Conservation (phyloP, 768 basidiomycete genomes). For the Erythrobasidium yunnanense region DNA sequence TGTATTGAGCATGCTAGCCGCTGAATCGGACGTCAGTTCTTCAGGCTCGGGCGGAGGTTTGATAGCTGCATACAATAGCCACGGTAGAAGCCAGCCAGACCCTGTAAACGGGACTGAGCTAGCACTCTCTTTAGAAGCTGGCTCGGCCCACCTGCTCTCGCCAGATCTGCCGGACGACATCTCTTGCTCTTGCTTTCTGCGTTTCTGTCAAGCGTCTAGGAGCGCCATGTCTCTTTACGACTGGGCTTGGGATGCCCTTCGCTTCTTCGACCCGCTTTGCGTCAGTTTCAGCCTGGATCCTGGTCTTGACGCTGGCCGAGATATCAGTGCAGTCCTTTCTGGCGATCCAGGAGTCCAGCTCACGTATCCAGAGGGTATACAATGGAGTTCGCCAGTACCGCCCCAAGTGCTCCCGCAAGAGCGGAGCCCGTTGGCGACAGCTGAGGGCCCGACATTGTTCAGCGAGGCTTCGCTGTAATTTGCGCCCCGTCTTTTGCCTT, state of each 20-base stretch:
- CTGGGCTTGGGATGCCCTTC: slow-evolving; percentile 31
- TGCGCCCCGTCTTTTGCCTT: too few species aligned
- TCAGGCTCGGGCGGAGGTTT: background rate
- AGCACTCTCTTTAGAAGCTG: too few species aligned
- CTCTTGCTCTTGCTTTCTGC: slow-evolving; percentile 49
- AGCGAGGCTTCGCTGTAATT: too few species aligned
- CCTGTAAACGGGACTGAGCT: too few species aligned
- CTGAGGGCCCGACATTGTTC: slow-evolving; percentile 17
- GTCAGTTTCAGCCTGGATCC: slow-evolving; percentile 63
- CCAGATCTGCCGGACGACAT: slow-evolving; percentile 60
- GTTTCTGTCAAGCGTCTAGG: slow-evolving; percentile 41
- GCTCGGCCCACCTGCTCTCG: slow-evolving; percentile 49
- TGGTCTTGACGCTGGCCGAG: slow-evolving; percentile 68
- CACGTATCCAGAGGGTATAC: slow-evolving; percentile 94
- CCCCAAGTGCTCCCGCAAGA: slow-evolving; percentile 82
- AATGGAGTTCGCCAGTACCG: slow-evolving; percentile 56
- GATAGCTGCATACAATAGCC: slow-evolving; percentile 56
- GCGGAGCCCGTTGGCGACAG: slow-evolving; percentile 81
- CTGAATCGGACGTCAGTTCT: background rate
- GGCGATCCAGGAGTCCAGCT: slow-evolving; percentile 37
- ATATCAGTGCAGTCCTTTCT: background rate
- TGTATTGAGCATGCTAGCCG: slow-evolving; percentile 91
- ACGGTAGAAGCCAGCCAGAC: slow-evolving; percentile 68
- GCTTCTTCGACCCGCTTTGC: slow-evolving; percentile 2
- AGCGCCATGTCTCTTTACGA: slow-evolving; percentile 47